Evolutionary conservation across 2,329 filamentous ascomycete species (phyloP), one percentile per base, ranked within the genome.

Genomic region (Epichloe hybrida): DNA sequence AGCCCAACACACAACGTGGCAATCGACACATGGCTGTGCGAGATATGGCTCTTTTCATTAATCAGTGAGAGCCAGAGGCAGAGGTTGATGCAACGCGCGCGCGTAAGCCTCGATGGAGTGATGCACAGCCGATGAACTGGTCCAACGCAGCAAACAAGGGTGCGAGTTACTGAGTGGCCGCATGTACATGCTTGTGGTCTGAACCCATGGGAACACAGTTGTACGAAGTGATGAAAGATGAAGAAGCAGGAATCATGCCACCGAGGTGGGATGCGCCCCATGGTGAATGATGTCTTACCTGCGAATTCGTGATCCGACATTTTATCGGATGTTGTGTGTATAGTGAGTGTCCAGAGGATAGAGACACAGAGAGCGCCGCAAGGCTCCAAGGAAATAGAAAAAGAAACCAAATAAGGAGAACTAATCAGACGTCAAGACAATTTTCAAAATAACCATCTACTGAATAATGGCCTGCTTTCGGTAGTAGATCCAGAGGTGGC

Each of bases 281-380:
- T 31, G 21, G 34, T 23, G 15, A 39, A 43, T 11, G 44, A 17
- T 8, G 27, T 34, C 78, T 68, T 62, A 81, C 80, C 75, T 67
- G 73, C 75, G 69, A 82, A 80, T 64, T 83, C 80, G 65, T 81
- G 76, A 60, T 83, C 80, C 52, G 80, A 83, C 80, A 83, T 83
- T 55, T 44, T 68, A 59, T 46, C 15, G 45, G 34, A 49, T 46
- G 47, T 42, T 42, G 23, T 23, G 40, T 31, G 40, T 31, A 45
- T 38, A 13, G 17, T 17, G 23, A 13, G n/a, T 17, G 17, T 27
- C 15, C 15, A 15, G n/a, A 36, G 11, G 17, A 36, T 8, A 43
- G 9, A 40, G 17, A 27, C 5, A 21, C 7, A 4, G 21, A 13
- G 40, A 13, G 21, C 20, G 40, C 17, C 1, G 20, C 41, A 23